Percentiles rank a stretch among this genome's conserved stretches.
Conservation (phyloP, 1,284 basidiomycete species). For the Coniophora puteana region DNA sequence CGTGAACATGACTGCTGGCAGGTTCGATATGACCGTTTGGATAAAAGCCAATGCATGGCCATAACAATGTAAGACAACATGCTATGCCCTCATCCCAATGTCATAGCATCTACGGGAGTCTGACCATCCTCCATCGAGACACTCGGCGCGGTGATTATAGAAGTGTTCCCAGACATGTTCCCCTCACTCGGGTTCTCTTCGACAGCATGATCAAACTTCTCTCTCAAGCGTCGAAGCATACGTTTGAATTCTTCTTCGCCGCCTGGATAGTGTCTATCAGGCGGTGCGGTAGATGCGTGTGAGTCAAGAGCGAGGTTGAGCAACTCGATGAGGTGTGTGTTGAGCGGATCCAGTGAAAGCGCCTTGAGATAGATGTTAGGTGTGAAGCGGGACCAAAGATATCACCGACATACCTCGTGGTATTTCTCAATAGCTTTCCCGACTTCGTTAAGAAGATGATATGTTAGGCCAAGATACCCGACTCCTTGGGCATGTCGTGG, state of each 20-base stretch:
- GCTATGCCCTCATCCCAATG: conserved; percentile 25
- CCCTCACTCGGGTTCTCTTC: conserved; percentile 20
- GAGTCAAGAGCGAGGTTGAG: conserved; percentile 80
- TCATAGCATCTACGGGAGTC: conserved; percentile 30
- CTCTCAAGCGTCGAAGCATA: conserved; percentile 32
- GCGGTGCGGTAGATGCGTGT: conserved; percentile 30
- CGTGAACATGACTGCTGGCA: too few species aligned
- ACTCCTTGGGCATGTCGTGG: conserved; percentile 76
- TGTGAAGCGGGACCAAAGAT: not conserved
- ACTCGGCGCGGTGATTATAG: conserved; percentile 13
- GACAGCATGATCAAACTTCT: conserved; percentile 23
- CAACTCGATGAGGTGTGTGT: conserved; percentile 81
- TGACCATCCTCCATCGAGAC: not conserved
- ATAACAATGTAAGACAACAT: too few species aligned
- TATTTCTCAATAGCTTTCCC: conserved; percentile 84
- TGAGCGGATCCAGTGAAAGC: conserved; percentile 81
- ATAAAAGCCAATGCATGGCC: too few species aligned
- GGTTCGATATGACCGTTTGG: too few species aligned
- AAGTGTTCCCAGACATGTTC: conserved; percentile 9
- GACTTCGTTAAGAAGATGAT: conserved; percentile 69
- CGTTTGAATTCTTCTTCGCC: conserved; percentile 31
- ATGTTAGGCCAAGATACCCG: conserved; percentile 80
- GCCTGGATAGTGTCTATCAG: conserved; percentile 29
- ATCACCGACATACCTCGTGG: conserved; percentile 65
- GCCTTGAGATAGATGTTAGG: conserved; percentile 45